Percentiles rank a stretch among this genome's conserved stretches.
phyloP scores from a whole-genome alignment of 2,329 filamentous ascomycete species.

The Zymoseptoria tritici region DNA sequence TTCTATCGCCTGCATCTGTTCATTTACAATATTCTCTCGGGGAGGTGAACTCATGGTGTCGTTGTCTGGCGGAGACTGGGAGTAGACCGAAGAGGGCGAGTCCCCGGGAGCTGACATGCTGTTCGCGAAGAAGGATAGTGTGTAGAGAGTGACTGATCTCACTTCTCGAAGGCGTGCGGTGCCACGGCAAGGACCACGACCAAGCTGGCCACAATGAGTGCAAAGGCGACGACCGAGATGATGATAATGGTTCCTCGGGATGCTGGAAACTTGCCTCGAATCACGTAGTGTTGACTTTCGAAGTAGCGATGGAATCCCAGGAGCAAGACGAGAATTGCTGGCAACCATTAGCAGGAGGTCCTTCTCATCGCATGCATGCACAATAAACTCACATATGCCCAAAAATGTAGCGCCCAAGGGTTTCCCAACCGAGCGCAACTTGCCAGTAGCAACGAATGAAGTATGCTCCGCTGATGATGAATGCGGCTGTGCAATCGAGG shows the following conservation, averaged over 20 bases:
- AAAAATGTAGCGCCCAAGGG: constrained; percentile 71
- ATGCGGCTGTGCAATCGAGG: constrained; percentile 41
- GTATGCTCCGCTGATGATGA: constrained; percentile 4
- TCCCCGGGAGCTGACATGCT: neutral
- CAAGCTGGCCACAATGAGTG: constrained; percentile 52
- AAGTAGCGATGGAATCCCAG: constrained; percentile 74
- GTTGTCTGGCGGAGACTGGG: neutral
- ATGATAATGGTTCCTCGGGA: constrained; percentile 67
- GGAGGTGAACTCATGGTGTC: neutral
- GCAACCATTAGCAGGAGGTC: neutral
- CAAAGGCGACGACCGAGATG: constrained; percentile 56
- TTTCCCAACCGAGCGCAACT: constrained; percentile 58
- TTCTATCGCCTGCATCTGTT: neutral
- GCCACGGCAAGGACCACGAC: constrained; percentile 53
- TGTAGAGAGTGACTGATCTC: constrained; percentile 1
- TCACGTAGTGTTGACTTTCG: constrained; percentile 70
- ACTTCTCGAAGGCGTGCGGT: constrained; percentile 36
- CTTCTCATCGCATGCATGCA: neutral
- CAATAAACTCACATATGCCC: constrained; percentile 43
- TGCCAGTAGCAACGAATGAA: constrained; percentile 18
- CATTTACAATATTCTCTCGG: no score
- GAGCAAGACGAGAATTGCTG: constrained; percentile 63
- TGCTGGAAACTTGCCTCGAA: constrained; percentile 71
- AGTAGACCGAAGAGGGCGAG: neutral
- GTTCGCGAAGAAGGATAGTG: neutral